Conservation (phyloP, 129 eudicot genomes). For the Helichrysum umbraculigerum region DNA sequence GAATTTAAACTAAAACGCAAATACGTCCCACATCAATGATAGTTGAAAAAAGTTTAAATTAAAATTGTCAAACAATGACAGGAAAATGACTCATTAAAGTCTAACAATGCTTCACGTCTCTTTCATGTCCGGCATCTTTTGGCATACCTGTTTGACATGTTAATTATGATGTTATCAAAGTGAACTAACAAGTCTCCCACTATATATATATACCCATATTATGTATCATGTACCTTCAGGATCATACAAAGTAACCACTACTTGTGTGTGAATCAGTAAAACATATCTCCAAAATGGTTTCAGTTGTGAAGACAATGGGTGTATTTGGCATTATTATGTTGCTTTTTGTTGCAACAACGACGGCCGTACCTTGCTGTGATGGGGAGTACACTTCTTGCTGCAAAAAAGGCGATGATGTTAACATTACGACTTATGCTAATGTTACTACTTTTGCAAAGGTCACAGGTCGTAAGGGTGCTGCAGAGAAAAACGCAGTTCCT, state of each 20-base stretch:
- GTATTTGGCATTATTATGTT: slow-evolving; percentile 13
- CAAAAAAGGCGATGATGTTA: not conserved
- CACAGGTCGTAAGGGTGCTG: slow-evolving; percentile 10
- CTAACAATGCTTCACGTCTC: slow-evolving; percentile 16
- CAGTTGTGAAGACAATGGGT: slow-evolving; percentile 11
- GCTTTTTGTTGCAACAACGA: slow-evolving; percentile 9
- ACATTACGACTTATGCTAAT: not conserved
- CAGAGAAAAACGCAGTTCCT: not conserved
- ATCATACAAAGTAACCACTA: not conserved
- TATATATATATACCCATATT: slow-evolving; percentile 2
- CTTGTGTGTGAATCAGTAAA: not conserved
- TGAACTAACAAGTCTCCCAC: not conserved
- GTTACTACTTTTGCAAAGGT: slow-evolving; percentile 1
- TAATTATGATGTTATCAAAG: slow-evolving; percentile 15
- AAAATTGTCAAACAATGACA: too few species aligned
- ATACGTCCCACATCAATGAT: too few species aligned
- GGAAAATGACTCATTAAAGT: not conserved
- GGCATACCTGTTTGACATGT: not conserved
- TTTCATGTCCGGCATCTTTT: slow-evolving; percentile 2
- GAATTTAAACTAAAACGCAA: too few species aligned
- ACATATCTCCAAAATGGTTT: slow-evolving; percentile 13
- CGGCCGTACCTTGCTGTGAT: slow-evolving; percentile 20
- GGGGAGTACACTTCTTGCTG: slow-evolving; percentile 22
- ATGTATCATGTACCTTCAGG: not conserved
- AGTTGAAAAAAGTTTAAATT: too few species aligned